These are phyloP conservation scores for Colletotrichum chrysophilum DNA, from an alignment of 2,329 filamentous ascomycete genomes.

Conservation along the genomic window DNA sequence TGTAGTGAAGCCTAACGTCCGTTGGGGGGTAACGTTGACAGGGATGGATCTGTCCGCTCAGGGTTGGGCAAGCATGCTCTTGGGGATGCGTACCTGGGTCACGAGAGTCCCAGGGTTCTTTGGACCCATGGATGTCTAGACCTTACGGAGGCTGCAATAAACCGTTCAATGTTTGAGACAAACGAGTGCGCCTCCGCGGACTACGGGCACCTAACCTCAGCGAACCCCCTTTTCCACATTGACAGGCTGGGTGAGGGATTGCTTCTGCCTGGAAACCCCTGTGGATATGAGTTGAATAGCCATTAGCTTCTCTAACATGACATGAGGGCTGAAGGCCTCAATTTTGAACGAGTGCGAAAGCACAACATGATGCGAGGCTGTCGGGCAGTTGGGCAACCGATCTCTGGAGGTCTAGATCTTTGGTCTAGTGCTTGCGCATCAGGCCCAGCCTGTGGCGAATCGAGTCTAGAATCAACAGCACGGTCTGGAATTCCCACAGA, in stretches of 20 bases:
- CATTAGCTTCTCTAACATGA: not conserved
- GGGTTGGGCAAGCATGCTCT: not conserved
- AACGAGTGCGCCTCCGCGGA: not conserved
- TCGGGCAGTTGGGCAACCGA: not conserved
- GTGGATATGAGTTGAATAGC: not conserved
- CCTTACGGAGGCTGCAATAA: not conserved
- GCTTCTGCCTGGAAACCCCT: not conserved
- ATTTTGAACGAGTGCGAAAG: not conserved
- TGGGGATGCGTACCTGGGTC: not conserved
- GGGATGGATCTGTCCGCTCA: not conserved
- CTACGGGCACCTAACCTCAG: not conserved
- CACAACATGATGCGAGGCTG: not conserved
- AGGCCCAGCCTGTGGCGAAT: not conserved
- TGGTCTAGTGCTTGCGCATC: not conserved
- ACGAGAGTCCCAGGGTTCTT: not conserved
- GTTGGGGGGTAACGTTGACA: not conserved
- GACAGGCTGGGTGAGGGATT: not conserved
- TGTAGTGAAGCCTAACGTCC: not conserved
- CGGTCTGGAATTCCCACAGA: not conserved
- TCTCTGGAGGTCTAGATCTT: not conserved
- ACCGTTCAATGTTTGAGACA: not conserved
- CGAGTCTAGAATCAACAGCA: not conserved
- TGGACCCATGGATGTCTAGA: not conserved
- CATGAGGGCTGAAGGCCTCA: not conserved
- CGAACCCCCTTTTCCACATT: not conserved